Conservation (phyloP, 257 asterid species). For the Solanum lignicaule region DNA sequence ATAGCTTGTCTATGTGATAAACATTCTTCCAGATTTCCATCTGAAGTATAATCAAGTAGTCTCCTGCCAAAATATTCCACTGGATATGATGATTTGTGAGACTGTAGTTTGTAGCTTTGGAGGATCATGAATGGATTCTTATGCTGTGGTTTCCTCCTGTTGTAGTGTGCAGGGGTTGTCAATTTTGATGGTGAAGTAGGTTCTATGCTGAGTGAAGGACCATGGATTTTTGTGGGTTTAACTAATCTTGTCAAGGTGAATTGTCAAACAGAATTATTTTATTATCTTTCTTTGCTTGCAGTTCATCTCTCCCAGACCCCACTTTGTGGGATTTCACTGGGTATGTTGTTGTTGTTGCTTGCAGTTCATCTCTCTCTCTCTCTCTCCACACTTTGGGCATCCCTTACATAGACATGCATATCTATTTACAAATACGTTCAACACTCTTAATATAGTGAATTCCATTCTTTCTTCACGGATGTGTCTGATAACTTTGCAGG, state of each 20-base stretch:
- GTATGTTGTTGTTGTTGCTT: no score
- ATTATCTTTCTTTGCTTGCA: neutral
- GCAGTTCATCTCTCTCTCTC: neutral
- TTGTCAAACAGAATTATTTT: neutral
- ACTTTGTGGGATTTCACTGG: no score
- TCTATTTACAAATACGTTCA: neutral
- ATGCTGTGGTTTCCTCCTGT: conserved; percentile 5
- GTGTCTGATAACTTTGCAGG: conserved; percentile 37
- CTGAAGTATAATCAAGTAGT: neutral
- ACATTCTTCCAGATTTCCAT: neutral
- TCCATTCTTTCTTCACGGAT: neutral
- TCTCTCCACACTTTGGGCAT: neutral
- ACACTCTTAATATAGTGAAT: neutral
- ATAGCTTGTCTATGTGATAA: neutral
- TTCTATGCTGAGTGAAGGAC: conserved; percentile 92
- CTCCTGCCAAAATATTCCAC: neutral
- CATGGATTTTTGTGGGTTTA: conserved; percentile 91
- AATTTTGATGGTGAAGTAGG: conserved; percentile 68
- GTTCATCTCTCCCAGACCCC: neutral
- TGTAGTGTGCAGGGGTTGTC: conserved; percentile 56
- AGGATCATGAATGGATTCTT: neutral
- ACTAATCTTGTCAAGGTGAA: conserved; percentile 84
- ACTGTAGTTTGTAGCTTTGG: neutral
- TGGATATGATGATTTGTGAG: neutral
- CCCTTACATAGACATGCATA: neutral